Conservation (phyloP, 1,284 basidiomycete genomes). For the Fereydounia khargensis region DNA sequence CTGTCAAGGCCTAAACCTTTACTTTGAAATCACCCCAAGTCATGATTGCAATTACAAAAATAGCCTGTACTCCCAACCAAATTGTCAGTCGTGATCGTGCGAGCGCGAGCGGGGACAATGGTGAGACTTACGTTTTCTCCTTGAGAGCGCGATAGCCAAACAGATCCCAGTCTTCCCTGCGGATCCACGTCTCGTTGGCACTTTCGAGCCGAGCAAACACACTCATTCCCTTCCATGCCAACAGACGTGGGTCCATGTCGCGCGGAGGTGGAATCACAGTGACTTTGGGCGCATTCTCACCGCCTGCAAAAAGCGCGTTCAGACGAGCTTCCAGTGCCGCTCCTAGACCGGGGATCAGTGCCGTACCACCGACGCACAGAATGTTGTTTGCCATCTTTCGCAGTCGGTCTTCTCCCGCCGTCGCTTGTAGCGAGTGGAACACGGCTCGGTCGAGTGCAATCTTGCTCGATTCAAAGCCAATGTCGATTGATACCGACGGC, state of each 20-base stretch:
- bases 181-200: conserved; percentile 80
- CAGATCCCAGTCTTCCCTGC: conserved; percentile 75
- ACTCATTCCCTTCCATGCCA: conserved; percentile 94
- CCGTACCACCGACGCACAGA: conserved; percentile 79
- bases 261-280: conserved; percentile 88
- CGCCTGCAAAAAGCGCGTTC: conserved; percentile 9
- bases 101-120: too few species aligned
- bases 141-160: conserved; percentile 61
- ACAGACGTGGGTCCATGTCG: conserved; percentile 82
- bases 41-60: too few species aligned
- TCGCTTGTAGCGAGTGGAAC: conserved; percentile 69
- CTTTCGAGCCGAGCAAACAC: conserved; percentile 89
- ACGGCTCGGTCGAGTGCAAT: conserved; percentile 91
- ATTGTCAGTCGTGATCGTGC: too few species aligned
- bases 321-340: conserved; percentile 52
- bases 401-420: conserved; percentile 77
- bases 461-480: conserved; percentile 80
- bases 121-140: conserved; percentile 57
- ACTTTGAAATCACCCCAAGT: too few species aligned
- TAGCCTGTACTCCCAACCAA: too few species aligned
- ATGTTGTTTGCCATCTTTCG: conserved; percentile 85
- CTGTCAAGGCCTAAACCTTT: too few species aligned
- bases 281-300: conserved; percentile 59
- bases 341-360: conserved; percentile 60
- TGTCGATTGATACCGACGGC: conserved; percentile 64